Percentiles rank a stretch among this genome's conserved stretches.
These are phyloP conservation scores for Colletotrichum tabaci DNA, from an alignment of 2,329 filamentous ascomycete species.

Conservation along the genomic window DNA sequence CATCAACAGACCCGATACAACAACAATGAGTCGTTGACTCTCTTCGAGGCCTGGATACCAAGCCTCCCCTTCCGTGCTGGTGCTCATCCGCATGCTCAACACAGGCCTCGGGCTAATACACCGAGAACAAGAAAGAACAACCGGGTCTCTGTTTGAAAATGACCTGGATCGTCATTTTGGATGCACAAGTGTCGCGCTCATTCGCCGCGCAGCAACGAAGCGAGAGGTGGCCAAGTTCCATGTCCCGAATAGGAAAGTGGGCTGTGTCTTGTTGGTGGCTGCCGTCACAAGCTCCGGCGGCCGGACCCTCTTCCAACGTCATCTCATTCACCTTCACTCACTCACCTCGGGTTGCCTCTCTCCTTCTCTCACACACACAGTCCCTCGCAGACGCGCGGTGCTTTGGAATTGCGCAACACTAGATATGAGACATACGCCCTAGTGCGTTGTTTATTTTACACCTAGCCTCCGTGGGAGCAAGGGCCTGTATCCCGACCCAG, in stretches of 20 bases:
- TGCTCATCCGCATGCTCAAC: no score
- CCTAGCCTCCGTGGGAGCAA: not conserved
- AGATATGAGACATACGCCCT: not conserved
- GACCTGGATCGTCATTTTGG: not conserved
- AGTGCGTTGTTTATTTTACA: not conserved
- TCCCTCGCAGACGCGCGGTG: not conserved
- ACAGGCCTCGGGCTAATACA: no score
- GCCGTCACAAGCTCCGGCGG: constrained; percentile 22
- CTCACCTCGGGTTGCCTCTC: not conserved
- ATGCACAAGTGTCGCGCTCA: not conserved
- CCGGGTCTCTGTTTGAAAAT: not conserved
- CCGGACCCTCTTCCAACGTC: constrained; percentile 20
- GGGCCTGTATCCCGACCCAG: not conserved
- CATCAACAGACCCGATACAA: not conserved
- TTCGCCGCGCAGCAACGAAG: constrained; percentile 19
- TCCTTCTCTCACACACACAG: not conserved
- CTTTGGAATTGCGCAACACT: not conserved
- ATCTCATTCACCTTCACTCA: constrained; percentile 14
- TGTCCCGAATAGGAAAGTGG: constrained; percentile 34
- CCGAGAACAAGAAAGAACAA: no score
- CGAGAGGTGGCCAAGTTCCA: constrained; percentile 30
- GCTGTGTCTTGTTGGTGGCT: constrained; percentile 9
- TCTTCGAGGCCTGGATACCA: not conserved
- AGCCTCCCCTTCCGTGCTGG: not conserved
- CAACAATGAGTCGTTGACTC: not conserved